Base-by-base conservation (phyloP, 257 asterid genomes). In the Eustoma russellianum region DNA sequence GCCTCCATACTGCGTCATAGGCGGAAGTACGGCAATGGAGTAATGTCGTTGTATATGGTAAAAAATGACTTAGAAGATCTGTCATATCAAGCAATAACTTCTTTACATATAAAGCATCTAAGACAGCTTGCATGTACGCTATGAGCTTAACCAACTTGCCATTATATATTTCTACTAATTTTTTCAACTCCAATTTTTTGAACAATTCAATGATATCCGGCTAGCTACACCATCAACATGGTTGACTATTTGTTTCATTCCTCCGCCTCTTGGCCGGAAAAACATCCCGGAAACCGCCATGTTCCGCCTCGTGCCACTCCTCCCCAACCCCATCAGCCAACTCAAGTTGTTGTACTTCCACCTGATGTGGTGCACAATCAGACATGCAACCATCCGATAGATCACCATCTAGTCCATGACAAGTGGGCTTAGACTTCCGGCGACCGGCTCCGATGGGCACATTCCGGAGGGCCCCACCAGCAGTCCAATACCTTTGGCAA, bases 401-500 rank as follows among this genome's bases (percentile, higher is more conserved):
- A 14, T 57, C 76, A 50, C 76, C 69, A 24, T 24, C 30, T 24
- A 24, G 30, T 24, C 30, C 30, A 24, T 24, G 30, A 24, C 2
- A 24, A 3, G 78, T 81, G 0, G 81, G 94, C 77, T 81, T 86
- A 46, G 79, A 60, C 47, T 86, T 86, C 30, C 95, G 85, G 59
- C 93, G 87, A 44, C 95, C 94, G 46, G 95, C 95, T 18, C 95
- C 95, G 35, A 86, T 72, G 41, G 91, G 95, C 7, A 86, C 95
- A 60, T 83, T 83, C 34, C 95, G 76, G 30, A 86, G 83, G 53
- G 88, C 85, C 0, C 95, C 95, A 9, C 95, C 94, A 59, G 94
- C 95, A 13, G 95, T 86, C 95, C 95, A 86, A 64, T 86, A 86
- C 55, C 95, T 66, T 63, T 86, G 94, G 64, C 95, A 86, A 38